Conservation (phyloP, 2,329 filamentous ascomycete species). For the Orbilia javanica region DNA sequence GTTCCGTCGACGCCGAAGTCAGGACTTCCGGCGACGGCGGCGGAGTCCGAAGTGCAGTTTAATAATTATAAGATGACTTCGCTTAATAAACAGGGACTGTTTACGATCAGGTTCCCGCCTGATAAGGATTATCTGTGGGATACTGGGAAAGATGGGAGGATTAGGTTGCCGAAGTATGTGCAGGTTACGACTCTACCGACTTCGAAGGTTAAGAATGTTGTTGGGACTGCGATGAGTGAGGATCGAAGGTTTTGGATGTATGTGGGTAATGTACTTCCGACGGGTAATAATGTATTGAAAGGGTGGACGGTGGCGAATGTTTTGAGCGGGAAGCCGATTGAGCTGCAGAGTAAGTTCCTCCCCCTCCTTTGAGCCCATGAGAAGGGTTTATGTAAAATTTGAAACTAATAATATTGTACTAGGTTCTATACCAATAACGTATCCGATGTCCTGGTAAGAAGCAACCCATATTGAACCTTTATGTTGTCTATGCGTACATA, state of each 20-base stretch:
- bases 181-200: constrained; percentile 21
- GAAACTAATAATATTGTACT: not conserved
- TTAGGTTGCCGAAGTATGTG: constrained; percentile 28
- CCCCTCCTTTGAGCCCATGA: too few species aligned
- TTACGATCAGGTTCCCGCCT: not conserved
- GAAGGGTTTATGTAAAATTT: not conserved
- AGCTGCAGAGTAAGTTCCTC: constrained; percentile 30
- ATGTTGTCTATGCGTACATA: not conserved
- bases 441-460: constrained; percentile 46
- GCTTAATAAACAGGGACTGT: constrained; percentile 27
- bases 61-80: constrained; percentile 20
- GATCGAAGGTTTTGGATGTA: constrained; percentile 20
- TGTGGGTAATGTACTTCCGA: constrained; percentile 26
- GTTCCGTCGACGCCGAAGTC: not conserved
- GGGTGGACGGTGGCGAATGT: constrained; percentile 31
- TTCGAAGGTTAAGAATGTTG: not conserved
- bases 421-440: constrained; percentile 27
- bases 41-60: constrained; percentile 22
- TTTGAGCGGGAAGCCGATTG: constrained; percentile 24
- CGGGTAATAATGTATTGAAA: constrained; percentile 31
- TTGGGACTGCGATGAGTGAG: constrained; percentile 1
- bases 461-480: not conserved
- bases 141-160: not conserved
- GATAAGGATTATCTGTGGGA: constrained; percentile 19
- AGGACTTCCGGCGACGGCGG: not conserved